phyloP scores from a whole-genome alignment of 176 grass and related monocot species.

The Bolboschoenus planiculmis region DNA sequence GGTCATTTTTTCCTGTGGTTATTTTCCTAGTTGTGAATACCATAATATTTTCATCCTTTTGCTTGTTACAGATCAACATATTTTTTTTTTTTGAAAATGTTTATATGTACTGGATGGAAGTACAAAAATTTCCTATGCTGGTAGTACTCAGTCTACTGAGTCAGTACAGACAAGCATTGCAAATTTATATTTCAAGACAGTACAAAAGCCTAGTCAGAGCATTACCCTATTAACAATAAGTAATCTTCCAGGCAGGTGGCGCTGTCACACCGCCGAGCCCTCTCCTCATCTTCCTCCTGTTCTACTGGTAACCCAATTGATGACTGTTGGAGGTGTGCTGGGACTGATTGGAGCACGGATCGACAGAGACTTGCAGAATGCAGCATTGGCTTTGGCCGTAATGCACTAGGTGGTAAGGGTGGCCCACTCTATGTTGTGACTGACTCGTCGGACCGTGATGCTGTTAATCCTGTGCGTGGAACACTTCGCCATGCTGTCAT shows the following conservation, averaged over 20 bases:
- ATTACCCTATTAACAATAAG: background rate
- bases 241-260: slow-evolving; percentile 14
- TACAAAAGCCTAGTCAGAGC: background rate
- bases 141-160: background rate
- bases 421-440: slow-evolving; percentile 76
- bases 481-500: slow-evolving; percentile 80
- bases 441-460: slow-evolving; percentile 62
- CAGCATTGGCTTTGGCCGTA: slow-evolving; percentile 72
- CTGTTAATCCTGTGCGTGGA: slow-evolving; percentile 59
- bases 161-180: background rate
- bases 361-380: slow-evolving; percentile 76
- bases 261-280: slow-evolving; percentile 12
- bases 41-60: background rate
- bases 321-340: slow-evolving; percentile 83
- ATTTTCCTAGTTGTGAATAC: background rate
- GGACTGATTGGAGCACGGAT: slow-evolving; percentile 64
- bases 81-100: background rate
- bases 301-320: slow-evolving; percentile 82
- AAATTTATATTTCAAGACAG: background rate
- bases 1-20: background rate
- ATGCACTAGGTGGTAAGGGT: slow-evolving; percentile 76
- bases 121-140: slow-evolving; percentile 3
- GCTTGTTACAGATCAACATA: background rate
- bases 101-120: background rate
- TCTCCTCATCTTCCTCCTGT: slow-evolving; percentile 29